Base-by-base conservation (phyloP, 768 basidiomycete genomes). In the Tremella fuciformis region DNA sequence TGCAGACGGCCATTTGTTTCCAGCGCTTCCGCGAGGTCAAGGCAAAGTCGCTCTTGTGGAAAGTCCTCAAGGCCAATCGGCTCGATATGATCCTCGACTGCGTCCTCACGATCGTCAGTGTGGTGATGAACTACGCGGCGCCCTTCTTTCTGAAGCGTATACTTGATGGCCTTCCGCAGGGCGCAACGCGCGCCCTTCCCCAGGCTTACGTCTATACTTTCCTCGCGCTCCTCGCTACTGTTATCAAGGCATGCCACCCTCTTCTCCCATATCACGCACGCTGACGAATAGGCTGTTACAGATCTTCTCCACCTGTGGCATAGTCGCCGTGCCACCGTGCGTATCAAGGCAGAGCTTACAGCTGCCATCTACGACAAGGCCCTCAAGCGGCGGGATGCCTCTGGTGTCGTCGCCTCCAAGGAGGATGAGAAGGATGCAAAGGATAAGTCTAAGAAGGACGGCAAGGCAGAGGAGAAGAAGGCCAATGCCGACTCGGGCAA, bases 91-190 rank as follows among this genome's bases (percentile, higher is more conserved):
- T 83, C 25, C 60, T 89, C 44, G 90, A 92, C 70, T 85, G 86
- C 60, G 13, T 65, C 1, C 77, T 91, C 41, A 89, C 90, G 0
- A 77, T 86, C 58, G 69, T 86, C 56, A 85, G 85, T 64, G 85
- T 91, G 26, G 26, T 82, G 0, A 86, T 90, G 78, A 87, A 87
- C 65, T 94, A 91, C 76, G 81, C 84, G 0, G 83, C 84, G 0
- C 91, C 92, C 7, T 91, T 85, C 79, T 91, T 93, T 79, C 81
- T 96, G 44, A 90, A 88, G 84, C 84, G 60, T 48, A 75, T 78
- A 57, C 49, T 76, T 62, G 63, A 64, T 37, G 63, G 69, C 0
- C 44, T 71, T 9, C 51, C 63, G 15, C 70, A 80, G 11, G 80
- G 82, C 0, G 82, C 82, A 0, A 78, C 81, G 0, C 82, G 82